Percentiles rank a stretch among this genome's conserved stretches.
These are phyloP conservation scores for Karstenula rhodostoma DNA, from an alignment of 2,329 filamentous ascomycete species.

Conservation along the genomic window DNA sequence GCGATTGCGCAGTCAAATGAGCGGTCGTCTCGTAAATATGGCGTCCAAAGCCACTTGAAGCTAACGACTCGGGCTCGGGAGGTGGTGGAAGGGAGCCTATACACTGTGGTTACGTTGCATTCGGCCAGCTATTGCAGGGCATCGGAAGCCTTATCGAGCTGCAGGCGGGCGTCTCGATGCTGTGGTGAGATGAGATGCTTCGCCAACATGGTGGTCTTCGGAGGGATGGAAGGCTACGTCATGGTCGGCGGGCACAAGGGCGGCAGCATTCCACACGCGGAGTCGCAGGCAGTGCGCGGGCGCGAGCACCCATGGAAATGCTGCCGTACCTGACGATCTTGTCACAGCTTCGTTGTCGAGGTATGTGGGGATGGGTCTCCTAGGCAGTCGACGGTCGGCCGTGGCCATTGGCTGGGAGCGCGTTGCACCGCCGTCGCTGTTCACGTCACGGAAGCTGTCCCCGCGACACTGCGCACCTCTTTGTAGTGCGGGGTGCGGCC, in stretches of 20 bases:
- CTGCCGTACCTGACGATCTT: constrained; percentile 13
- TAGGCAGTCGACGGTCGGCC: too few species aligned
- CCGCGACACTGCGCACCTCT: constrained; percentile 4
- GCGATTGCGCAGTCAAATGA: background rate
- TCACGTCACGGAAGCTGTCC: constrained; percentile 14
- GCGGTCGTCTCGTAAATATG: background rate
- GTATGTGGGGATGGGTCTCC: background rate
- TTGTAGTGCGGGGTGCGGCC: constrained; percentile 20
- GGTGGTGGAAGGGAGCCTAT: background rate
- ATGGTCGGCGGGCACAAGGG: constrained; percentile 3
- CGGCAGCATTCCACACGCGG: constrained; percentile 11
- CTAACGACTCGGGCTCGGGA: background rate
- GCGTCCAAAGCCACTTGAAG: background rate
- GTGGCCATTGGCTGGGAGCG: constrained; percentile 9
- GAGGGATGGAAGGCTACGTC: constrained; percentile 11
- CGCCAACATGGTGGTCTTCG: background rate
- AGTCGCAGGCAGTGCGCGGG: constrained; percentile 11
- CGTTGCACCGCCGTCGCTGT: constrained; percentile 3
- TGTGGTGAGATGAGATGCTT: constrained; percentile 12
- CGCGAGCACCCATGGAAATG: background rate
- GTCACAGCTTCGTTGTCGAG: background rate
- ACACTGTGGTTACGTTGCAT: background rate
- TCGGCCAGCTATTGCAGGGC: background rate
- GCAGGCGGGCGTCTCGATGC: background rate
- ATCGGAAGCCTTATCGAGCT: background rate